Conservation (phyloP, 805 yeast species). For the Priceomyces medius region DNA sequence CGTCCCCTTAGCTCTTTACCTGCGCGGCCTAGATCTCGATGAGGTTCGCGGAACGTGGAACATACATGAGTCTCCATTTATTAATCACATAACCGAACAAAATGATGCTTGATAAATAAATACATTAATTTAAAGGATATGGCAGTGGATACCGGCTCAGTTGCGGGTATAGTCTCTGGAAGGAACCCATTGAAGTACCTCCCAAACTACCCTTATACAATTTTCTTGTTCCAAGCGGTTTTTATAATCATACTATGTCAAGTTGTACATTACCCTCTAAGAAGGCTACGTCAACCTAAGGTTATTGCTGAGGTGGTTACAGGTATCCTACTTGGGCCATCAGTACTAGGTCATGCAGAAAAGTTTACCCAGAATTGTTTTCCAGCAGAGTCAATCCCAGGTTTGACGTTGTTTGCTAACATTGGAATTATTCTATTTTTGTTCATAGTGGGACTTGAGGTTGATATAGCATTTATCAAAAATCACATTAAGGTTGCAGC, state of each 20-base stretch:
- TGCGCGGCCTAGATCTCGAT: too few species aligned
- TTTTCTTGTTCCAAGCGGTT: conserved; percentile 69
- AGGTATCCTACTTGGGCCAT: conserved; percentile 74
- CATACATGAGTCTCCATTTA: too few species aligned
- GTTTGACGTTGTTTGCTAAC: conserved; percentile 66
- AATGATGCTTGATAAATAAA: too few species aligned
- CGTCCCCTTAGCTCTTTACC: too few species aligned
- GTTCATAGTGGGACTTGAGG: conserved; percentile 78
- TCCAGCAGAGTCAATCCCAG: conserved; percentile 61
- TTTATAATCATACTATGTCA: conserved; percentile 61
- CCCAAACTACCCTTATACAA: conserved; percentile 58
- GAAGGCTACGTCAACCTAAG: conserved; percentile 66
- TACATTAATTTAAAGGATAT: too few species aligned
- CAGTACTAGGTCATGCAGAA: conserved; percentile 72
- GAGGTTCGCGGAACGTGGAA: too few species aligned
- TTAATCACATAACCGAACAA: too few species aligned
- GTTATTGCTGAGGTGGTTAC: conserved; percentile 81
- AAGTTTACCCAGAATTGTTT: conserved; percentile 63
- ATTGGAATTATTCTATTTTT: conserved; percentile 72
- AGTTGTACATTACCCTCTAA: conserved; percentile 57
- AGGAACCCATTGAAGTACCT: conserved; percentile 64
- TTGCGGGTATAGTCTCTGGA: conserved; percentile 73
- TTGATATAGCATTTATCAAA: conserved; percentile 63
- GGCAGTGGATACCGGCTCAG: conserved; percentile 37
- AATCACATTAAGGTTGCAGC: conserved; percentile 61